Percentiles rank a stretch among this genome's conserved stretches.
Evolutionary conservation across 2,329 filamentous ascomycete genomes (phyloP).

Genomic region (Neurospora sp.): DNA sequence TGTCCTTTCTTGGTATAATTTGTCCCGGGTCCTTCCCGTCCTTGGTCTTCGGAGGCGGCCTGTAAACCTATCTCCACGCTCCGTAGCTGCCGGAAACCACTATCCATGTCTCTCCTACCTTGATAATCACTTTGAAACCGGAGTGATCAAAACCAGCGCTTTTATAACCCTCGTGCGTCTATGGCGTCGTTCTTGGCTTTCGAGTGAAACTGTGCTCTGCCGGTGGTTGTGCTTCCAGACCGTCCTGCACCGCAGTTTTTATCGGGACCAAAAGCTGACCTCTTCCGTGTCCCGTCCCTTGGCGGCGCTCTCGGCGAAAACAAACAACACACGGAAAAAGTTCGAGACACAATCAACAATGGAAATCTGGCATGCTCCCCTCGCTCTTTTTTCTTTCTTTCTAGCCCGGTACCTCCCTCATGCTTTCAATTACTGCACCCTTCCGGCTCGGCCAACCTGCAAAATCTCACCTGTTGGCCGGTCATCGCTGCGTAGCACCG

Average conservation of each 20-base stretch:
- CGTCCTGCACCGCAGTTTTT: neutral
- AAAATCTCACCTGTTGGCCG: constrained; percentile 63
- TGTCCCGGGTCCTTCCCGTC: neutral
- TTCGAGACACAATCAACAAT: neutral
- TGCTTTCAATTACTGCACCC: constrained; percentile 14
- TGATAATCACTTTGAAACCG: neutral
- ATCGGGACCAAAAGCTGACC: neutral
- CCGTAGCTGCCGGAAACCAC: neutral
- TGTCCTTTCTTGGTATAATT: neutral
- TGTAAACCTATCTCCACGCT: neutral
- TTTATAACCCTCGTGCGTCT: neutral
- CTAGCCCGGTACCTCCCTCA: neutral
- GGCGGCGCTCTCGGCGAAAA: neutral
- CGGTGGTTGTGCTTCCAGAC: neutral
- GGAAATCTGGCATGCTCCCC: neutral
- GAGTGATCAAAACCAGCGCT: neutral
- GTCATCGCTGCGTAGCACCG: constrained; percentile 73
- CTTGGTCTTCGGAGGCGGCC: neutral
- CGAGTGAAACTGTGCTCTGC: neutral
- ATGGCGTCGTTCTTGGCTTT: neutral
- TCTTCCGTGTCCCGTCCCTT: neutral
- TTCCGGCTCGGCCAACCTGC: constrained; percentile 73
- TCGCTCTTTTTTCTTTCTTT: neutral
- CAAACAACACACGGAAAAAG: neutral
- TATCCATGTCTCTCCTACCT: neutral